Percentiles rank a stretch among this genome's conserved stretches.
Conservation (phyloP, 2,329 filamentous ascomycete species). For the Eutypella sp. region DNA sequence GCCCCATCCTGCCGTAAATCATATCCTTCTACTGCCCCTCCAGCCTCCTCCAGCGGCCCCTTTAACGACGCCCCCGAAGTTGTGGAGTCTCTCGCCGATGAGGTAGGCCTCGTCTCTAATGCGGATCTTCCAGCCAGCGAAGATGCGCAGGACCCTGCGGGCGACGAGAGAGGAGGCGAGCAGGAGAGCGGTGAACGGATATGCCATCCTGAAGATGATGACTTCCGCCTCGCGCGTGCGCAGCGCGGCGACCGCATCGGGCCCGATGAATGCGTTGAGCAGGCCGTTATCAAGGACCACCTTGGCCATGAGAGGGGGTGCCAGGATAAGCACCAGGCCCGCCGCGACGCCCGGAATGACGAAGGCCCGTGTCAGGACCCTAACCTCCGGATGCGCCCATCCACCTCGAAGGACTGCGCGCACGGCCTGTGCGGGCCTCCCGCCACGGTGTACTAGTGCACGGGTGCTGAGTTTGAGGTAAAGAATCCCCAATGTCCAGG, state of each 20-base stretch:
- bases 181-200: slow-evolving; percentile 58
- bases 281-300: slow-evolving; percentile 33
- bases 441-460: slow-evolving; percentile 61
- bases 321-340: slow-evolving; percentile 56
- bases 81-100: slow-evolving; percentile 90
- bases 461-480: slow-evolving; percentile 78
- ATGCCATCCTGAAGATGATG: slow-evolving; percentile 56
- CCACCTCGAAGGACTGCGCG: slow-evolving; percentile 68
- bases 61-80: slow-evolving; percentile 51
- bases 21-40: slow-evolving; percentile 16
- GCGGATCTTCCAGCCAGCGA: slow-evolving; percentile 71
- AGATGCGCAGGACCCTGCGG: slow-evolving; percentile 53
- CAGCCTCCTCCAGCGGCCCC: slow-evolving; percentile 15
- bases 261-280: slow-evolving; percentile 3
- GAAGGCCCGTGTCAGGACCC: slow-evolving; percentile 78
- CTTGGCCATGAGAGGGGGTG: slow-evolving; percentile 59
- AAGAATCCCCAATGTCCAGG: slow-evolving; percentile 88
- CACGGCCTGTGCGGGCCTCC: slow-evolving; percentile 68
- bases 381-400: slow-evolving; percentile 72
- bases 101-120: slow-evolving; percentile 95
- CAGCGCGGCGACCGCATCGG: slow-evolving; percentile 15
- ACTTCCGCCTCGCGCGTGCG: slow-evolving; percentile 23
- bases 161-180: slow-evolving; percentile 40
- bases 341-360: slow-evolving; percentile 68
- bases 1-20: slow-evolving; percentile 4